Percentiles rank a stretch among this genome's conserved stretches.
phyloP scores from a whole-genome alignment of 2,329 filamentous ascomycete genomes.

The Tothia fuscella region DNA sequence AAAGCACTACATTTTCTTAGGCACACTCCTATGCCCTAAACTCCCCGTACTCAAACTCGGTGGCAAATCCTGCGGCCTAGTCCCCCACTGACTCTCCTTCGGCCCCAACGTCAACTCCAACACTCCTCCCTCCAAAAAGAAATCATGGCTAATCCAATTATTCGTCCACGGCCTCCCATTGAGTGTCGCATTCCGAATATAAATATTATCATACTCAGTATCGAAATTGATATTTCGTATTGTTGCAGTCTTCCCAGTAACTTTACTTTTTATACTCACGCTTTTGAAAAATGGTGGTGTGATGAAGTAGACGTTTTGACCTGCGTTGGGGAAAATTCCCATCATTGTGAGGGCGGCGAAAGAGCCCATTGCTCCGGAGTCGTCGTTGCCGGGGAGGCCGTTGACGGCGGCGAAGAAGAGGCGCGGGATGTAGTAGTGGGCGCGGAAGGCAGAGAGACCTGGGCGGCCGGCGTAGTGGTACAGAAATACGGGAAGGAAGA shows the following conservation, averaged over 20 bases:
- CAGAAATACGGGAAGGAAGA: slow-evolving; percentile 33
- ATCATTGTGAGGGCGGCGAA: slow-evolving; percentile 33
- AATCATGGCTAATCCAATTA: slow-evolving; percentile 35
- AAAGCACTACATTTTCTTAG: neutral
- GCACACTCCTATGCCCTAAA: neutral
- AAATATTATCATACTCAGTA: slow-evolving; percentile 28
- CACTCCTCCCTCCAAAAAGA: slow-evolving; percentile 31
- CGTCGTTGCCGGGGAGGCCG: slow-evolving; percentile 37
- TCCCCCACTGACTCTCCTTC: slow-evolving; percentile 33
- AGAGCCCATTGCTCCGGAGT: slow-evolving; percentile 34
- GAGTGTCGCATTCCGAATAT: slow-evolving; percentile 32
- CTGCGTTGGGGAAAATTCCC: slow-evolving; percentile 35
- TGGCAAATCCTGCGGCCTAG: slow-evolving; percentile 28
- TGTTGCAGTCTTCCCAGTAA: slow-evolving; percentile 30
- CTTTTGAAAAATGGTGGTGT: slow-evolving; percentile 34
- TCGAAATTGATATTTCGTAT: slow-evolving; percentile 33
- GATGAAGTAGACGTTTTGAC: slow-evolving; percentile 37
- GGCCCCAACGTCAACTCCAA: slow-evolving; percentile 31
- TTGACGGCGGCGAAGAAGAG: slow-evolving; percentile 28
- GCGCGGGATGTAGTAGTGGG: slow-evolving; percentile 32
- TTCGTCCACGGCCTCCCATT: slow-evolving; percentile 30
- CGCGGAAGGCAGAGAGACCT: slow-evolving; percentile 28
- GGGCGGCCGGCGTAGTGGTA: slow-evolving; percentile 36
- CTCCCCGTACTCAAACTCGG: slow-evolving; percentile 19
- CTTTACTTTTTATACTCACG: slow-evolving; percentile 27